A percentile compares a stretch with the other conserved stretches of the same genome.
phyloP scores from a whole-genome alignment of 805 yeast genomes.

The Starmera amethionina region DNA sequence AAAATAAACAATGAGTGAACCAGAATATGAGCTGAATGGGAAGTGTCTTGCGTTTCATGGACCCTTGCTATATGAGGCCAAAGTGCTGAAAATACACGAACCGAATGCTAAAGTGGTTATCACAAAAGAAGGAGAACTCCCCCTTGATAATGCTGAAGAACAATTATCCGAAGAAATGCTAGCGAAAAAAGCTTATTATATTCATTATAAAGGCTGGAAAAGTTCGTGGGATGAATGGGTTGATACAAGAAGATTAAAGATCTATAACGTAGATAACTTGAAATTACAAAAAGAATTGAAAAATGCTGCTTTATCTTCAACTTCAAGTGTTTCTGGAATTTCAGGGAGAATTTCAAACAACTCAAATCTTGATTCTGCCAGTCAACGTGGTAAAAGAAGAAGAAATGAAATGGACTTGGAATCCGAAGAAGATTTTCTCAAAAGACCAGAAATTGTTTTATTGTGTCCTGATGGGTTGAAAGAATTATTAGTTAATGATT shows the following conservation, averaged over 20 bases:
- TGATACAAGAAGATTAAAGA: slow-evolving; percentile 53
- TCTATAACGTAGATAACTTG: slow-evolving; percentile 58
- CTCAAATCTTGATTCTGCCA: slow-evolving; percentile 2
- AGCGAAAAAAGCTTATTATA: slow-evolving; percentile 39
- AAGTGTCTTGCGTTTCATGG: slow-evolving; percentile 81
- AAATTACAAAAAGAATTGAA: slow-evolving; percentile 52
- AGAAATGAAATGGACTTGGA: slow-evolving; percentile 23
- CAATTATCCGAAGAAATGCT: slow-evolving; percentile 26
- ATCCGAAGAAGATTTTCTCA: slow-evolving; percentile 15
- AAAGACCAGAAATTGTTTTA: slow-evolving; percentile 35
- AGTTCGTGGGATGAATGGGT: slow-evolving; percentile 98
- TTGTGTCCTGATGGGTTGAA: slow-evolving; percentile 60
- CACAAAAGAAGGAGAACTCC: slow-evolving; percentile 23
- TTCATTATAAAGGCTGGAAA: slow-evolving; percentile 96
- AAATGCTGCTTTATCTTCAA: slow-evolving; percentile 29
- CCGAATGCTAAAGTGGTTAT: slow-evolving; percentile 34
- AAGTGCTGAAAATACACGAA: slow-evolving; percentile 54
- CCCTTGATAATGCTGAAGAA: slow-evolving; percentile 8
- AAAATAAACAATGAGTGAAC: too few species aligned
- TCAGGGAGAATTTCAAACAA: slow-evolving; percentile 8
- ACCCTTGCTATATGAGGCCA: slow-evolving; percentile 83
- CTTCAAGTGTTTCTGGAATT: slow-evolving; percentile 13
- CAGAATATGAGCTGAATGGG: slow-evolving; percentile 15
- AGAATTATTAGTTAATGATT: slow-evolving; percentile 73
- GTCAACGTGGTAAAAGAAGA: slow-evolving; percentile 17